These are phyloP conservation scores for Geotrichum restrictum DNA, from an alignment of 1,139 yeast genomes.

Conservation along the genomic window DNA sequence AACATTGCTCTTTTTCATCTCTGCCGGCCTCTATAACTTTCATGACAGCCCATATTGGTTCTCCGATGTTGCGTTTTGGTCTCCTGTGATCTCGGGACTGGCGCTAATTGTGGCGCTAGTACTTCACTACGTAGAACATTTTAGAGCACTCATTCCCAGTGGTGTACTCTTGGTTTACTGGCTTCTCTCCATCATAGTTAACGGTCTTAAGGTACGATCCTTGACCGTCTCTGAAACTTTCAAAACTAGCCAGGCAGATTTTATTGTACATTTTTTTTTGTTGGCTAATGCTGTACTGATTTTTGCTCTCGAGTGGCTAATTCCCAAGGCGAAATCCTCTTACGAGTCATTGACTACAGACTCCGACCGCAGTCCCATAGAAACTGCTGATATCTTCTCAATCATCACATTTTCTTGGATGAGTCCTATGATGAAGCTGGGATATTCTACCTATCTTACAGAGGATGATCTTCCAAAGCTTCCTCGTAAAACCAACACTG, in stretches of 20 bases:
- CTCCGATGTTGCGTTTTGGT: constrained; percentile 45
- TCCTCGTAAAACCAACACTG: constrained; percentile 51
- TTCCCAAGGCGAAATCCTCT: constrained; percentile 44
- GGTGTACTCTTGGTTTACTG: constrained; percentile 73
- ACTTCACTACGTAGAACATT: constrained; percentile 70
- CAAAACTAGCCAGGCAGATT: constrained; percentile 42
- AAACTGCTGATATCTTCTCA: constrained; percentile 76
- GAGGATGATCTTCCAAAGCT: constrained; percentile 78
- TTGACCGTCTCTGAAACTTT: constrained; percentile 41
- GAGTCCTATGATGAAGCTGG: constrained; percentile 83
- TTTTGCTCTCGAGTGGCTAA: constrained; percentile 54
- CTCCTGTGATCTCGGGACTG: constrained; percentile 42
- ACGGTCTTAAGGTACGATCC: constrained; percentile 40
- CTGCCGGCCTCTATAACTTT: constrained; percentile 34
- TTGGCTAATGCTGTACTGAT: constrained; percentile 51
- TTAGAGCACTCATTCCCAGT: constrained; percentile 59
- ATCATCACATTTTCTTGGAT: constrained; percentile 85
- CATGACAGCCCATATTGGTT: constrained; percentile 18
- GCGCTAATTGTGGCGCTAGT: constrained; percentile 51
- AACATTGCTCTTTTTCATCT: constrained; percentile 38
- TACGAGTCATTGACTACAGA: constrained; percentile 44
- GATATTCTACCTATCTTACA: constrained; percentile 67
- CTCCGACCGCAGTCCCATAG: constrained; percentile 56
- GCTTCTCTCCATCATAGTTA: constrained; percentile 48
- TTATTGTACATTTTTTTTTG: constrained; percentile 42